phyloP scores from a whole-genome alignment of 2,329 filamentous ascomycete genomes.

The Cladophialophora exuberans region DNA sequence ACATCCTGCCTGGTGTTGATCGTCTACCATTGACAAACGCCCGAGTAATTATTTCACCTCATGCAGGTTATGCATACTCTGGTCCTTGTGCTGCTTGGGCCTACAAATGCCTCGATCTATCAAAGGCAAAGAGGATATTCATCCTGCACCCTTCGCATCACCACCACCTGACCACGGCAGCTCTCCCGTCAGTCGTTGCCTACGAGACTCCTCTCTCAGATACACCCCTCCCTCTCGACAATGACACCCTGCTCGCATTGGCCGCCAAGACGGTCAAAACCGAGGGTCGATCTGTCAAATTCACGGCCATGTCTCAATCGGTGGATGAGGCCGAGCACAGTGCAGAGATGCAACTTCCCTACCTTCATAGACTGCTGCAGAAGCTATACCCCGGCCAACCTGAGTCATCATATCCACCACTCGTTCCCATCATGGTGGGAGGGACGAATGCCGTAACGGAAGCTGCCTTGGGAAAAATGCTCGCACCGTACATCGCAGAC shows the following conservation, averaged over 20 bases:
- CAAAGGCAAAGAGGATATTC: conserved; percentile 84
- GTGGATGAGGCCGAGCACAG: conserved; percentile 86
- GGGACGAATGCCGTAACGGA: conserved; percentile 70
- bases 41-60: conserved; percentile 87
- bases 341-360: conserved; percentile 94
- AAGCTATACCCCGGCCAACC: conserved; percentile 54
- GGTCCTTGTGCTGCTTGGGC: conserved; percentile 92
- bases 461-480: conserved; percentile 66
- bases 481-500: conserved; percentile 78
- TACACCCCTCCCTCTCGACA: conserved; percentile 49
- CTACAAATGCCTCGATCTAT: conserved; percentile 85
- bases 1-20: conserved; percentile 60
- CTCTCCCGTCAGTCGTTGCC: conserved; percentile 70
- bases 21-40: conserved; percentile 72
- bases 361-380: conserved; percentile 78
- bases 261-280: conserved; percentile 36
- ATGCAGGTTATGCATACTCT: conserved; percentile 92
- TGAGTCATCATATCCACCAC: conserved; percentile 64
- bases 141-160: conserved; percentile 92
- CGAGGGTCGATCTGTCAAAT: conserved; percentile 35
- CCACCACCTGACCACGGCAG: conserved; percentile 75
- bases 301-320: conserved; percentile 61
- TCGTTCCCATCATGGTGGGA: conserved; percentile 87
- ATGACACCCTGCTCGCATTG: conserved; percentile 46
- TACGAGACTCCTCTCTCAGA: conserved; percentile 49